Evolutionary conservation across 305 asterid genomes (phyloP).

Genomic region (Fraxinus sp.): DNA sequence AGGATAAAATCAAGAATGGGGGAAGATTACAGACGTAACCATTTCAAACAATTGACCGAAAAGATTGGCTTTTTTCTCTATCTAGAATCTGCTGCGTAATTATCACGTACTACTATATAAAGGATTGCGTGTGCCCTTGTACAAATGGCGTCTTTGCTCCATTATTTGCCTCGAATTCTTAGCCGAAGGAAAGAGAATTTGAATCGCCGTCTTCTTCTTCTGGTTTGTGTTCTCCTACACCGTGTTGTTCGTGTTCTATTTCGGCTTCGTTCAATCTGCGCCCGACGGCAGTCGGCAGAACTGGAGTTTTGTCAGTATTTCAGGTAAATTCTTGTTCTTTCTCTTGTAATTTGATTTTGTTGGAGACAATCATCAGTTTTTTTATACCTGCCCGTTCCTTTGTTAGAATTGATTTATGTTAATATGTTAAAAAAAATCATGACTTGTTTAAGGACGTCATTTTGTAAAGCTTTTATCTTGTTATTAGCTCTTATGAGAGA

Average conservation of each 20-base stretch:
- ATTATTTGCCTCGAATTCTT: constrained; percentile 29
- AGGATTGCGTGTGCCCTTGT: not conserved
- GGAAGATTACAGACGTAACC: constrained; percentile 22
- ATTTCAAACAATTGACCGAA: not conserved
- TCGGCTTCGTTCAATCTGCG: constrained; percentile 19
- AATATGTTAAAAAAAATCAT: not conserved
- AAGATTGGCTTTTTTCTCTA: not conserved
- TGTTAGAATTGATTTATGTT: not conserved
- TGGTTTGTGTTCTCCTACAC: constrained; percentile 18
- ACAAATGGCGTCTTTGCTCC: constrained; percentile 37
- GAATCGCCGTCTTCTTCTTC: constrained; percentile 35
- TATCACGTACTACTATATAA: constrained; percentile 18
- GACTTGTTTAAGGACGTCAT: not conserved
- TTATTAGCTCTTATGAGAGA: not conserved
- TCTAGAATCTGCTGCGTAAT: constrained; percentile 8
- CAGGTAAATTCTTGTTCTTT: constrained; percentile 30
- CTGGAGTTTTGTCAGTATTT: constrained; percentile 37
- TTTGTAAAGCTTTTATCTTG: not conserved
- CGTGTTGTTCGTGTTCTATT: constrained; percentile 17
- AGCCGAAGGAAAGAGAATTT: constrained; percentile 28
- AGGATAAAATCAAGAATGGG: not conserved
- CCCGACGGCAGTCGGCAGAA: constrained; percentile 17
- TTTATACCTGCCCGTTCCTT: not conserved
- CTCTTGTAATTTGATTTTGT: not conserved
- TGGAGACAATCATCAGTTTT: not conserved